These are phyloP conservation scores for Penicillium atrosanguineum DNA, from an alignment of 495 filamentous ascomycete species.

Conservation along the genomic window DNA sequence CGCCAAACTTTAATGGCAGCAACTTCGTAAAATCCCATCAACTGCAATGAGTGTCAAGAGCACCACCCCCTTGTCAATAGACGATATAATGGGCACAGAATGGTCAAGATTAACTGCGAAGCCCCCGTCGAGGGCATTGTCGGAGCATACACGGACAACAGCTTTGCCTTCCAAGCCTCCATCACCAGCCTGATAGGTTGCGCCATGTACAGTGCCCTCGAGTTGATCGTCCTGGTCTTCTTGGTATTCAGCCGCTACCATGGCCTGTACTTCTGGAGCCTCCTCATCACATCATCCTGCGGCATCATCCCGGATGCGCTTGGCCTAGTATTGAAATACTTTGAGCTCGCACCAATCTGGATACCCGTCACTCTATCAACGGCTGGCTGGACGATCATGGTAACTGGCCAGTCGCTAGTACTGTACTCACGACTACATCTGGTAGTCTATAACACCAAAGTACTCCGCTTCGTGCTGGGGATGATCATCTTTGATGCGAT, in stretches of 20 bases:
- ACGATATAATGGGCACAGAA: background rate
- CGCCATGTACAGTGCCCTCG: conserved; percentile 21
- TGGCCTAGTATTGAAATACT: conserved; percentile 54
- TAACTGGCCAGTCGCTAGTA: conserved; percentile 57
- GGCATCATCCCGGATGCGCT: conserved; percentile 50
- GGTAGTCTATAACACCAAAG: conserved; percentile 36
- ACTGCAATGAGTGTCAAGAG: background rate
- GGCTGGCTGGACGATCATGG: conserved; percentile 54
- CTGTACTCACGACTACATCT: conserved; percentile 60
- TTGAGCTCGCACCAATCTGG: conserved; percentile 33
- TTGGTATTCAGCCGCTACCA: conserved; percentile 35
- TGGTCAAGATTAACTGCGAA: conserved; percentile 9
- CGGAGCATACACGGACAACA: conserved; percentile 24
- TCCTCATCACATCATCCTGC: conserved; percentile 35
- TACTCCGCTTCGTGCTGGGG: conserved; percentile 39
- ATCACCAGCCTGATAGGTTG: conserved; percentile 17
- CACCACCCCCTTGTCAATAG: background rate
- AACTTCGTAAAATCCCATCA: background rate
- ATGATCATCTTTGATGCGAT: conserved; percentile 54
- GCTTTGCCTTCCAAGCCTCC: conserved; percentile 19
- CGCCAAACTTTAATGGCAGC: background rate
- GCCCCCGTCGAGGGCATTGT: conserved; percentile 21
- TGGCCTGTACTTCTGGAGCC: conserved; percentile 20
- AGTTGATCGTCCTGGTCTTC: conserved; percentile 42
- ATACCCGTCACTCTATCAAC: conserved; percentile 33